Base-by-base conservation (phyloP, 2,329 filamentous ascomycete species). In the Graphiopsis chlorocephala region DNA sequence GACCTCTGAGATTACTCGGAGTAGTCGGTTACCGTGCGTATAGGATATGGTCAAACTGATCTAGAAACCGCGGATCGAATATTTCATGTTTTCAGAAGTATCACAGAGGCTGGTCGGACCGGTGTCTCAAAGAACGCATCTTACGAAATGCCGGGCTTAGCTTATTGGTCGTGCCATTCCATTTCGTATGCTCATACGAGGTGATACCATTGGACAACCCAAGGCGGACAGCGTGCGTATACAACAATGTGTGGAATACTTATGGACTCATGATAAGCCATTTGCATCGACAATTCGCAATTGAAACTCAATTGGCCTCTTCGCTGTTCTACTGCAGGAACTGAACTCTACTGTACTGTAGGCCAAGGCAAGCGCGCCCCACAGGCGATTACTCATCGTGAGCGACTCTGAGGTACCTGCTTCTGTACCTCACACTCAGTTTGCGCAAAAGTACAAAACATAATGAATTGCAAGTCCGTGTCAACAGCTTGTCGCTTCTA, bases 381-480 rank as follows among this genome's bases (percentile, higher is more conserved):
- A 58, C 55, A 29, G 14, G 26, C 31, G 31, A 58, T 58, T 35
- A 58, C 55, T 58, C 55, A 58, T 58, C 35, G 20, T 58, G 55
- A 57, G 33, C 33, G 29, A 53, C 26, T 31, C 50, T 53, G 50
- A 53, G 8, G 26, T n/a, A 10, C 4, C 29, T 11, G 2, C 29
- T 6, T 20, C 38, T n/a, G 38, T 45, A 45, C 38, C 38, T 45
- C 38, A 20, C n/a, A 20, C 8, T 20, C n/a, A 45, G 3, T 45
- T 4, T 45, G 38, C 38, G 23, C n/a, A 20, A 45, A 8, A 20
- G 12, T 20, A 45, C 38, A 45, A 20, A 45, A 45, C n/a, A 11
- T 20, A 45, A 45, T 45, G 38, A n/a, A 12, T 45, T 45, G 14
- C 38, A n/a, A 20, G 8, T 4, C 38, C n/a, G n/a, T 12, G 38